Evolutionary conservation across 2,329 filamentous ascomycete species (phyloP).

Genomic region (Fusarium napiforme): DNA sequence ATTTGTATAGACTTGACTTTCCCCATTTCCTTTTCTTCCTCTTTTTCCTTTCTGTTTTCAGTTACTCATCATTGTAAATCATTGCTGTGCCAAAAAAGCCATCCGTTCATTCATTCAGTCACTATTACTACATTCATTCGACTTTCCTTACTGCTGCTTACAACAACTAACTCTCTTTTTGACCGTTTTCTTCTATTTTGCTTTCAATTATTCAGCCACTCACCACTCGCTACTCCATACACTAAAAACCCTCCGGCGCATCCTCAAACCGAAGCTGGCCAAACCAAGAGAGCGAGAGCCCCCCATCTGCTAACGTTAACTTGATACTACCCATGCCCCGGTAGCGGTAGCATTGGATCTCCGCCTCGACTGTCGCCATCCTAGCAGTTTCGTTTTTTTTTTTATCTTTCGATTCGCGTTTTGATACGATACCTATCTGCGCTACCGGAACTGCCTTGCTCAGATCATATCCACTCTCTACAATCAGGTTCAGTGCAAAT

Average conservation of each 20-base stretch:
- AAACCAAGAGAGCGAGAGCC: background rate
- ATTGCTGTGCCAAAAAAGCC: slow-evolving; percentile 17
- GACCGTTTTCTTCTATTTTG: background rate
- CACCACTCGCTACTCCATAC: slow-evolving; percentile 6
- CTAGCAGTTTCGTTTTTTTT: slow-evolving; percentile 5
- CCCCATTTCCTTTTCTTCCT: background rate
- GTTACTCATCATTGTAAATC: slow-evolving; percentile 5
- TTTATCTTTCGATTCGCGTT: slow-evolving; percentile 29
- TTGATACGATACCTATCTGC: slow-evolving; percentile 27
- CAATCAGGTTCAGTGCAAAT: slow-evolving; percentile 9
- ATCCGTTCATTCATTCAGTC: background rate
- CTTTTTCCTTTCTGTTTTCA: slow-evolving; percentile 9
- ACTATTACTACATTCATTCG: background rate
- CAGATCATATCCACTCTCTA: slow-evolving; percentile 29
- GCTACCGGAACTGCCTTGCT: slow-evolving; percentile 23
- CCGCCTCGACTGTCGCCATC: slow-evolving; percentile 27
- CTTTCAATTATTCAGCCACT: background rate
- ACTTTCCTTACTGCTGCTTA: background rate
- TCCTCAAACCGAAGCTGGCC: slow-evolving; percentile 23
- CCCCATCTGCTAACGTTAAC: background rate
- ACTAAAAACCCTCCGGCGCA: slow-evolving; percentile 30
- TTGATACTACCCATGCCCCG: slow-evolving; percentile 20
- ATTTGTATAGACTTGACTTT: slow-evolving; percentile 7
- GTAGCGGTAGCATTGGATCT: slow-evolving; percentile 31
- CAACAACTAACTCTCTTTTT: background rate